These are phyloP conservation scores for cucumber (Cucumis sativus) DNA, from an alignment of 306 rosid species.

Conservation along the genomic window DNA sequence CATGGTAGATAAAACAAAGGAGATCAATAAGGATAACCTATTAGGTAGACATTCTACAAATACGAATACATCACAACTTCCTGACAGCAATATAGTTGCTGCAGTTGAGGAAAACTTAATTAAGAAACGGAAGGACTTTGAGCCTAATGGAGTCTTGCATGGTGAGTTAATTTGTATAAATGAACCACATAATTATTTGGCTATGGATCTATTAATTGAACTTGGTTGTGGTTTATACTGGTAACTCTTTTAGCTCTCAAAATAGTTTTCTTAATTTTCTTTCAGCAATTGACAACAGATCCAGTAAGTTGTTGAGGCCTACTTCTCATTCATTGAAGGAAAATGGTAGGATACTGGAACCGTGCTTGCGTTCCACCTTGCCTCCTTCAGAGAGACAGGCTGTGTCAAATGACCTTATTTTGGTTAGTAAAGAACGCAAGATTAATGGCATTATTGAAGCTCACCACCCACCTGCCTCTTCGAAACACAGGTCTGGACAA, in stretches of 20 bases:
- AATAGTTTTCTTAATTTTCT: conserved; percentile 26
- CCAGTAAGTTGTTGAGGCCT: conserved; percentile 47
- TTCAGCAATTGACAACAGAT: conserved; percentile 66
- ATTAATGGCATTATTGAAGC: conserved; percentile 50
- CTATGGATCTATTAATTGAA: conserved; percentile 15
- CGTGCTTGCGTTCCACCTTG: conserved; percentile 34
- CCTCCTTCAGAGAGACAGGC: conserved; percentile 31
- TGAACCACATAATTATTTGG: conserved; percentile 8
- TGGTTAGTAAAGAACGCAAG: conserved; percentile 39
- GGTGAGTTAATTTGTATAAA: conserved; percentile 62
- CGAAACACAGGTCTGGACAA: conserved; percentile 16
- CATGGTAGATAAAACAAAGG: conserved; percentile 38
- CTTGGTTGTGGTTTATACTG: conserved; percentile 9
- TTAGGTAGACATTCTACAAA: conserved; percentile 23
- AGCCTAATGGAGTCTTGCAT: conserved; percentile 60
- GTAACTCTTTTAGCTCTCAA: conserved; percentile 25
- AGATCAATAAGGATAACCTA: conserved; percentile 27
- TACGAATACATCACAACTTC: conserved; percentile 24
- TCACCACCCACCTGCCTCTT: conserved; percentile 26
- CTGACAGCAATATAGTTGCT: conserved; percentile 30
- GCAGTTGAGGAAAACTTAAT: conserved; percentile 27
- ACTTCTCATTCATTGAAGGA: conserved; percentile 27
- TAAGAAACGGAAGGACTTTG: conserved; percentile 72
- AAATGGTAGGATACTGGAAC: conserved; percentile 64
- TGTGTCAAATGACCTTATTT: conserved; percentile 24